Conservation (phyloP, 139 green algal species). For the Ettlia oleoabundans region DNA sequence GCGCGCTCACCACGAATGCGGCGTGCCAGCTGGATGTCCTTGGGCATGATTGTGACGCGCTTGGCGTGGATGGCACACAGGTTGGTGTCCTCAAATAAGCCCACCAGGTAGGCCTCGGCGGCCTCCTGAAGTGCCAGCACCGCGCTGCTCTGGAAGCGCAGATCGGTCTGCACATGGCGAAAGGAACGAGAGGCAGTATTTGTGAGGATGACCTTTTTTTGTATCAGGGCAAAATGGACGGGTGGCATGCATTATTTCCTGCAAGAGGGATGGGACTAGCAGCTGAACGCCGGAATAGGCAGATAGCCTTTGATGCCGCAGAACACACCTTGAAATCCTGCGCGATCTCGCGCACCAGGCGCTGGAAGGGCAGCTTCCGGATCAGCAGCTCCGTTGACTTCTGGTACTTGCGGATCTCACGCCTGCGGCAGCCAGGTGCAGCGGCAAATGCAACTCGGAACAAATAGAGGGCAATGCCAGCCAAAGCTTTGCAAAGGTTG, state of each 20-base stretch:
- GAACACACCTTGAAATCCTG: slow-evolving; percentile 99
- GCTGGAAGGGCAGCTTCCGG: slow-evolving; percentile 97
- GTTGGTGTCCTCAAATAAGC: slow-evolving; percentile 84
- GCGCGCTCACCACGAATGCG: slow-evolving; percentile 90
- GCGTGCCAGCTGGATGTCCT: slow-evolving; percentile 96
- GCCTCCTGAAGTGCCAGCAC: slow-evolving; percentile 90
- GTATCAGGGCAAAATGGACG: too few relatives aligned
- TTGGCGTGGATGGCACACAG: slow-evolving; percentile 80
- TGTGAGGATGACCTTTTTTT: too few relatives aligned
- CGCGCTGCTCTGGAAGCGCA: slow-evolving; percentile 41
- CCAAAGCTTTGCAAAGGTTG: too few relatives aligned
- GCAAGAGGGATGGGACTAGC: too few relatives aligned
- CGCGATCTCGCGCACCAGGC: slow-evolving; percentile 96
- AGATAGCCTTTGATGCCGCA: too few relatives aligned
- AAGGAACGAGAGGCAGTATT: too few relatives aligned
- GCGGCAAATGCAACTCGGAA: too few relatives aligned
- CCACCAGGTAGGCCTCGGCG: slow-evolving; percentile 97
- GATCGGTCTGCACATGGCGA: too few relatives aligned
- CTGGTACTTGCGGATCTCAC: slow-evolving; percentile 95
- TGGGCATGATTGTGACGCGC: slow-evolving; percentile 98
- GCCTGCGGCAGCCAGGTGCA: too few relatives aligned
- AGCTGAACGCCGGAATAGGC: too few relatives aligned
- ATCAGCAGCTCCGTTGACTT: slow-evolving; percentile 94
- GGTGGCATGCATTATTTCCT: too few relatives aligned
- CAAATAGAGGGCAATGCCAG: too few relatives aligned